Percentiles rank a stretch among this genome's conserved stretches.
These are phyloP conservation scores for Curvularia lunata DNA, from an alignment of 2,329 filamentous ascomycete species.

Conservation along the genomic window DNA sequence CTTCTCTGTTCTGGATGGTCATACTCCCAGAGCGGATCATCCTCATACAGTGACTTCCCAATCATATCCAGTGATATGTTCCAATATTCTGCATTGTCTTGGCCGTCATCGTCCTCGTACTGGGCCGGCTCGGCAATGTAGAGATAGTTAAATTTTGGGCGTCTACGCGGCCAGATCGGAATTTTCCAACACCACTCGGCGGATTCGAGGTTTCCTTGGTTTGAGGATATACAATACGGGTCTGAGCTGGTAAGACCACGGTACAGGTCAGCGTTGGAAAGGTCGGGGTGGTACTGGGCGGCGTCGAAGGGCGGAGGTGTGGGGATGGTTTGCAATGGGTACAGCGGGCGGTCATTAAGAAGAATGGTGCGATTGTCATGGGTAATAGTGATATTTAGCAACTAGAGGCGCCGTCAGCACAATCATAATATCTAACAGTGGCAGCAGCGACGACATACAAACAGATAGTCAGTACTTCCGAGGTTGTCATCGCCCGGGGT, in stretches of 20 bases:
- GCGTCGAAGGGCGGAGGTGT: constrained; percentile 30
- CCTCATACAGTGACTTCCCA: constrained; percentile 21
- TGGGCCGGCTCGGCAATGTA: constrained; percentile 26
- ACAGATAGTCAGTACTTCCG: constrained; percentile 28
- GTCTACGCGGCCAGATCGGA: constrained; percentile 10
- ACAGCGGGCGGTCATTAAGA: constrained; percentile 36
- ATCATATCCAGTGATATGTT: constrained; percentile 41
- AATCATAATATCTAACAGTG: neutral
- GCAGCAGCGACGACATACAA: constrained; percentile 27
- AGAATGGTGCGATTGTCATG: constrained; percentile 36
- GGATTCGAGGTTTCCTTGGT: constrained; percentile 9
- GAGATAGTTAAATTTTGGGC: constrained; percentile 30
- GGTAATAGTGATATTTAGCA: constrained; percentile 42
- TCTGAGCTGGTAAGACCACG: constrained; percentile 28
- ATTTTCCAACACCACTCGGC: constrained; percentile 28
- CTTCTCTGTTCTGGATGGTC: constrained; percentile 34
- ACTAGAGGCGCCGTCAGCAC: constrained; percentile 21
- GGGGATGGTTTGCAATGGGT: constrained; percentile 36
- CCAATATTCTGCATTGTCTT: constrained; percentile 32
- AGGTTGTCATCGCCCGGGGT: constrained; percentile 12
- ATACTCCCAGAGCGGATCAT: constrained; percentile 26
- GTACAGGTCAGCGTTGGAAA: constrained; percentile 36
- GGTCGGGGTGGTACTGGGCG: constrained; percentile 26
- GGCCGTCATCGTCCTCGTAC: constrained; percentile 16
- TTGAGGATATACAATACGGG: constrained; percentile 19